These are phyloP conservation scores for Hymenotorrendiella dingleyae DNA, from an alignment of 2,329 filamentous ascomycete genomes.

Conservation along the genomic window DNA sequence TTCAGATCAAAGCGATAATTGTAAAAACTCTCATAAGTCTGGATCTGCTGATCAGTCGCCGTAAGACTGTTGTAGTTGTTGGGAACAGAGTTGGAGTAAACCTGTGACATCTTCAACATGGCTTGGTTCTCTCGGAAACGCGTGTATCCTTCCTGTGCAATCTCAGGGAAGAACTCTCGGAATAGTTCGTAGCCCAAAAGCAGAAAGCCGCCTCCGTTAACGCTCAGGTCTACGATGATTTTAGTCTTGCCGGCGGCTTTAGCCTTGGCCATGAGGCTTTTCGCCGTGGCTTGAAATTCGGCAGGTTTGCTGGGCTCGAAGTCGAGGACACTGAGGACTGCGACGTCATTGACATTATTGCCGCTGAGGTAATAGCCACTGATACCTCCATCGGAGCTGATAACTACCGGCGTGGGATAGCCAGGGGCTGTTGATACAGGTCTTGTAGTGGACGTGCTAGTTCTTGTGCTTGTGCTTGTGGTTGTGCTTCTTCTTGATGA, in stretches of 20 bases:
- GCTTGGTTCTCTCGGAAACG: conserved; percentile 1
- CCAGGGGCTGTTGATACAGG: conserved; percentile 4
- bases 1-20: conserved; percentile 2
- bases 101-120: not conserved
- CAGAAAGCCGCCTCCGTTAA: conserved; percentile 47
- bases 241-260: conserved; percentile 43
- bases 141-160: conserved; percentile 4
- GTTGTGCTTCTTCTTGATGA: not conserved
- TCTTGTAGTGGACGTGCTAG: not conserved
- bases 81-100: not conserved
- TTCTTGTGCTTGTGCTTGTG: too few relatives aligned
- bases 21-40: conserved; percentile 1
- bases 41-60: not conserved
- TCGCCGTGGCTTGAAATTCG: conserved; percentile 14
- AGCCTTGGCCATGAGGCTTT: conserved; percentile 37
- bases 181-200: conserved; percentile 24
- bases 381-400: conserved; percentile 9
- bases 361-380: conserved; percentile 15
- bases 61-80: not conserved
- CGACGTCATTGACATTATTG: conserved; percentile 8
- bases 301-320: conserved; percentile 6
- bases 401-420: conserved; percentile 13
- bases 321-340: conserved; percentile 11
- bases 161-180: conserved; percentile 3
- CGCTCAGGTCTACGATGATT: conserved; percentile 55